Evolutionary conservation across 2,329 filamentous ascomycete species (phyloP).

Genomic region (Tetracladium maxilliforme): DNA sequence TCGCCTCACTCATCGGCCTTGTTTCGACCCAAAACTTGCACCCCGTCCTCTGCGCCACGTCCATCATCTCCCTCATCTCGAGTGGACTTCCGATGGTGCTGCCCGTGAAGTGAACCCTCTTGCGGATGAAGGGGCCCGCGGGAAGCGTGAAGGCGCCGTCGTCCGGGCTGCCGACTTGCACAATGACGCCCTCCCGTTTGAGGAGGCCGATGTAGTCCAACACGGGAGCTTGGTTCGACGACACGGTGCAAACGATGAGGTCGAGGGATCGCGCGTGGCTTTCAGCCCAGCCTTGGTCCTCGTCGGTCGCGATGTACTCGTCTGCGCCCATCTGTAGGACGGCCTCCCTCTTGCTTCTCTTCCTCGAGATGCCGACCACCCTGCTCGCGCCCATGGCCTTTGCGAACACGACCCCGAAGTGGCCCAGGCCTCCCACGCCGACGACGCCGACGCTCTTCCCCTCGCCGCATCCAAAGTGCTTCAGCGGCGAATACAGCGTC

Average conservation of each 20-base stretch:
- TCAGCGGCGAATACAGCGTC: slow-evolving; percentile 55
- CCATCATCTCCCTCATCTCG: slow-evolving; percentile 42
- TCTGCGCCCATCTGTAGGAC: slow-evolving; percentile 44
- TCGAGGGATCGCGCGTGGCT: slow-evolving; percentile 32
- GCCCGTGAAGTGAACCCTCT: too few species aligned
- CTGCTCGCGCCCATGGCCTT: slow-evolving; percentile 51
- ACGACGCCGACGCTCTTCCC: slow-evolving; percentile 56
- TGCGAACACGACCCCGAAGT: slow-evolving; percentile 57
- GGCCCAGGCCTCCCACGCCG: slow-evolving; percentile 57
- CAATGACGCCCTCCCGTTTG: slow-evolving; percentile 37
- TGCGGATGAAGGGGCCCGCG: too few species aligned
- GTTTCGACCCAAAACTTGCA: slow-evolving; percentile 28
- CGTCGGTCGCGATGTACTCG: slow-evolving; percentile 28
- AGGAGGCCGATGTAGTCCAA: slow-evolving; percentile 42
- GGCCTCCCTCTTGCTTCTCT: slow-evolving; percentile 37
- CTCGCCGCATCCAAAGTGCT: slow-evolving; percentile 47
- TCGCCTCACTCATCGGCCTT: too few species aligned
- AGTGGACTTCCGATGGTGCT: slow-evolving; percentile 46
- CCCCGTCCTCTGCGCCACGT: slow-evolving; percentile 40
- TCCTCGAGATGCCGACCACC: slow-evolving; percentile 45
- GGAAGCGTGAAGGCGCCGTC: too few species aligned
- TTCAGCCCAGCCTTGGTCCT: slow-evolving; percentile 39
- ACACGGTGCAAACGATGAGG: slow-evolving; percentile 41
- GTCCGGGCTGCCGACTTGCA: slow-evolving; percentile 51
- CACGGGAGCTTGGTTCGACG: slow-evolving; percentile 41